These are phyloP conservation scores for Nicotiana paniculata DNA, from an alignment of 257 asterid genomes.

Conservation along the genomic window DNA sequence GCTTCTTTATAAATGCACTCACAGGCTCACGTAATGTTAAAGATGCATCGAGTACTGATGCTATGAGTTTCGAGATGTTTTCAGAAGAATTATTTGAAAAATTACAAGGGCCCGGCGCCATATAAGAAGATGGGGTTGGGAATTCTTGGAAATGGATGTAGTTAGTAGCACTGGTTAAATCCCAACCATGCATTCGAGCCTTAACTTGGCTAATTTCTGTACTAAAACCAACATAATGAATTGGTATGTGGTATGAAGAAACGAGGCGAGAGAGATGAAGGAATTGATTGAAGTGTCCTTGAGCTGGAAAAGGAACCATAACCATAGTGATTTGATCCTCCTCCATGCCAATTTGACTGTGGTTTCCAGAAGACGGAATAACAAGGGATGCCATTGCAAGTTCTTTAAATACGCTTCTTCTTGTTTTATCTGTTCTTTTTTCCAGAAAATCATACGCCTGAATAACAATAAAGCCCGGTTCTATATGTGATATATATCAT, in stretches of 20 bases:
- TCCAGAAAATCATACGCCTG: not conserved
- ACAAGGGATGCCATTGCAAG: not conserved
- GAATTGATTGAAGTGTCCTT: slow-evolving; percentile 3
- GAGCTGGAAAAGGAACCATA: not conserved
- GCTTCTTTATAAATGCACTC: not conserved
- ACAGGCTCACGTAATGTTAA: not conserved
- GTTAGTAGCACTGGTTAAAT: not conserved
- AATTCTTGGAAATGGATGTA: not conserved
- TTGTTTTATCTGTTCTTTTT: not conserved
- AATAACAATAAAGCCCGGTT: not conserved
- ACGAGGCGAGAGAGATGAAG: not conserved
- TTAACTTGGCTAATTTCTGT: not conserved
- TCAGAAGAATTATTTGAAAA: not conserved
- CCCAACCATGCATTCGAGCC: not conserved
- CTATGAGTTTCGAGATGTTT: not conserved
- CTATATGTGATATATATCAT: not conserved
- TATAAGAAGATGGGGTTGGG: not conserved
- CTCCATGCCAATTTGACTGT: not conserved
- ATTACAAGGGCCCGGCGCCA: not conserved
- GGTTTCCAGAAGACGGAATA: not conserved
- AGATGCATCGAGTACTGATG: not conserved
- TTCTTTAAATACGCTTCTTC: not conserved
- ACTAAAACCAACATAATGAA: not conserved
- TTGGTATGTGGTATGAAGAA: not conserved
- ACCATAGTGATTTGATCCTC: not conserved